Evolutionary conservation across 768 basidiomycete species (phyloP), one percentile per base, ranked within the genome.

Genomic region (Roridomyces roridus): DNA sequence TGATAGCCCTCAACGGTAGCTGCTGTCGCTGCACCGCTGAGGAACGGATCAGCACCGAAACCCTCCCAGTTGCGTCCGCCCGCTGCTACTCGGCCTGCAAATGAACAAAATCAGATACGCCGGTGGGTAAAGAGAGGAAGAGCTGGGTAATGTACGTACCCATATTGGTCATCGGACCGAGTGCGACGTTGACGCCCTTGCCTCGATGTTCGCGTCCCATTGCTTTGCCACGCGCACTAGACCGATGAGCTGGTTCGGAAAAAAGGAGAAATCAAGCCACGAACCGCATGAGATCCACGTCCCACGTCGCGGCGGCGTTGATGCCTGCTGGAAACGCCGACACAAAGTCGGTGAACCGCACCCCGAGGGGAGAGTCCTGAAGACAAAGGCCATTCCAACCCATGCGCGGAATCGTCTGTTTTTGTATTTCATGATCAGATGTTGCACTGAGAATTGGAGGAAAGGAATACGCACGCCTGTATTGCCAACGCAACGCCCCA

Each of bases 191-290:
- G 2, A 58, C 57, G 25, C 89, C 89, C 67, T 88, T 86, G 24
- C 77, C 80, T 49, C 72, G 73, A 73, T 84, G 83, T 68, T 91
- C 88, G 53, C 75, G 42, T 10, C 86, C 88, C 76, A 89, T 81
- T 1, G 83, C 83, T 5, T 72, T 56, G 1, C 84, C 87, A 23
- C 87, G 79, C 23, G 70, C 66, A n/a, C n/a, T n/a, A n/a, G n/a
- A n/a, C n/a, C n/a, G n/a, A n/a, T n/a, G n/a, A n/a, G n/a, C n/a
- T n/a, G n/a, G n/a, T n/a, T n/a, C n/a, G n/a, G n/a, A n/a, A n/a
- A n/a, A n/a, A n/a, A n/a, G n/a, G n/a, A n/a, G n/a, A n/a, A n/a
- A n/a, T n/a, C n/a, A n/a, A n/a, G n/a, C n/a, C n/a, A n/a, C n/a
- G n/a, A n/a, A n/a, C 28, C 28, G 3, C 20, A 58, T 39, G 25